These are phyloP conservation scores for Coemansia sp. DNA, from an alignment of 192 early-diverging fungal species.

Conservation along the genomic window DNA sequence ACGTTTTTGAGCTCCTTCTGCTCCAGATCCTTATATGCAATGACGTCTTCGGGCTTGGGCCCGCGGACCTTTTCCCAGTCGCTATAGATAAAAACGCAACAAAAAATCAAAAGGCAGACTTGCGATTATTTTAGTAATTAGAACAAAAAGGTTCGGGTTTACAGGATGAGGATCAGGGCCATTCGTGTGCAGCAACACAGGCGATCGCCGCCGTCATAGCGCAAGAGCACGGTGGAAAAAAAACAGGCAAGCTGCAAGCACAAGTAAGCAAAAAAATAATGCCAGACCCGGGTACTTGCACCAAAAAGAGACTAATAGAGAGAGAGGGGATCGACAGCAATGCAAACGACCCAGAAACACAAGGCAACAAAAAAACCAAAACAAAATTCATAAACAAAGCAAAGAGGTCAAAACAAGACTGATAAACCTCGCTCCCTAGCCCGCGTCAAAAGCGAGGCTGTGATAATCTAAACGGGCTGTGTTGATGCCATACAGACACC, in stretches of 20 bases:
- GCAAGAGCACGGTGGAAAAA: background rate
- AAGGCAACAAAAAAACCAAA: constrained; percentile 1
- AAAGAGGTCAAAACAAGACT: background rate
- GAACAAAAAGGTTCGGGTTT: background rate
- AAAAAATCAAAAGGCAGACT: background rate
- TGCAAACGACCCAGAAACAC: background rate
- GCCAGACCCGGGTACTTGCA: background rate
- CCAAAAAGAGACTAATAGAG: background rate
- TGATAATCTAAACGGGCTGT: background rate
- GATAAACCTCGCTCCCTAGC: too few relatives aligned
- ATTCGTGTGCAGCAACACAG: background rate
- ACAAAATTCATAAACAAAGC: background rate
- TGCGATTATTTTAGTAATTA: background rate
- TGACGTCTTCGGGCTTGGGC: constrained; percentile 84
- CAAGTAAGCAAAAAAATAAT: background rate
- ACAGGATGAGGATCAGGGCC: too few relatives aligned
- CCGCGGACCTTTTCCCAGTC: constrained; percentile 96
- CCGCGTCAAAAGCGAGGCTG: too few relatives aligned
- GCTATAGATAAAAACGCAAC: constrained; percentile 47
- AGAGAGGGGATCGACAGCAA: background rate
- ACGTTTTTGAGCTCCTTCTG: constrained; percentile 41
- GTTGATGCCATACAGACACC: background rate
- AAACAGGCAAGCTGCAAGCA: background rate
- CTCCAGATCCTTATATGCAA: constrained; percentile 74
- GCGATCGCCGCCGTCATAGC: background rate